phyloP scores from a whole-genome alignment of 192 early-diverging fungal species.

The Podila clonocystis region DNA sequence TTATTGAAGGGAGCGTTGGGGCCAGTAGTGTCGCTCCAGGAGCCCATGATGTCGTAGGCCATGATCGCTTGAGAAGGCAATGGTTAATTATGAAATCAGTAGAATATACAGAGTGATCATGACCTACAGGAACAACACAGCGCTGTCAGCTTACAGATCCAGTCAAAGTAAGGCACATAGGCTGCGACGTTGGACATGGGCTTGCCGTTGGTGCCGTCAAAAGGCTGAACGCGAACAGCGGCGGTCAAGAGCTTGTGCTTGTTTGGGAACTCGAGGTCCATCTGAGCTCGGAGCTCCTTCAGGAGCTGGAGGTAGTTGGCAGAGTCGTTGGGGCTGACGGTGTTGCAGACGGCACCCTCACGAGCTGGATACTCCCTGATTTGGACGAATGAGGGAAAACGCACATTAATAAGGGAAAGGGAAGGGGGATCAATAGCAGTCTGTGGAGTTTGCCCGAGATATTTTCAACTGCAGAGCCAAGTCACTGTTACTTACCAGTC shows the following conservation, averaged over 20 bases:
- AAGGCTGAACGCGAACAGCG: constrained; percentile 71
- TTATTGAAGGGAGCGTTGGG: constrained; percentile 59
- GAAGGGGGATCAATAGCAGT: background rate
- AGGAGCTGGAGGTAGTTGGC: constrained; percentile 70
- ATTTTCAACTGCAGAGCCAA: background rate
- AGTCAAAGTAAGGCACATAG: constrained; percentile 65
- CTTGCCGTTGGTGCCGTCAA: constrained; percentile 55
- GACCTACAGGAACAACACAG: too few species aligned
- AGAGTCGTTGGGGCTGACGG: constrained; percentile 60
- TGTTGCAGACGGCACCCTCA: constrained; percentile 65
- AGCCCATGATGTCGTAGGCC: constrained; percentile 43
- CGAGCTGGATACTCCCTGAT: constrained; percentile 72
- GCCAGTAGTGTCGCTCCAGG: constrained; percentile 40
- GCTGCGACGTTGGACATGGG: constrained; percentile 63
- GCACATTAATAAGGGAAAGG: background rate
- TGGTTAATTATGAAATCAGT: background rate
- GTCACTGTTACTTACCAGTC: constrained; percentile 24
- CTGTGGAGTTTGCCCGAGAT: too few species aligned
- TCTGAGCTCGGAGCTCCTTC: constrained; percentile 60
- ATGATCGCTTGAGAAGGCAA: constrained; percentile 19
- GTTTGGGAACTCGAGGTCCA: constrained; percentile 52
- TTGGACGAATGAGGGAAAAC: constrained; percentile 6
- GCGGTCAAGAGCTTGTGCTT: constrained; percentile 66
- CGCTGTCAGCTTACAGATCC: constrained; percentile 63
- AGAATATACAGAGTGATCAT: too few species aligned